Evolutionary conservation across 768 basidiomycete genomes (phyloP), one percentile per base, ranked within the genome.

Genomic region (Boletus insuetus): DNA sequence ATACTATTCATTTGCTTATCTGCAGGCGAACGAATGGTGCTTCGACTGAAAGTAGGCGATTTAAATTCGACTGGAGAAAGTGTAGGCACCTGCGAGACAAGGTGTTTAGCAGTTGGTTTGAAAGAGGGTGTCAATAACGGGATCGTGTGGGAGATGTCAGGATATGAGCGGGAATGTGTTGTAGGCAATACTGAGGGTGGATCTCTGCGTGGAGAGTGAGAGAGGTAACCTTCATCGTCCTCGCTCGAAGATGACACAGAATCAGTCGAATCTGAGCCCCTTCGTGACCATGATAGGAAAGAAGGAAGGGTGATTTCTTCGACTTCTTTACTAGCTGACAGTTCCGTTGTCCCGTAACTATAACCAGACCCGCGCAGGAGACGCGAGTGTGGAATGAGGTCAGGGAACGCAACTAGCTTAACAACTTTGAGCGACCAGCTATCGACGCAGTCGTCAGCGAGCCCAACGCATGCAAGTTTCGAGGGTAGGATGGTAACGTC

Each of bases 401-500:
- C 87, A 0, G 87, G 86, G 67, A 83, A 90, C 7, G 88, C 87
- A 38, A 91, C 77, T 14, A 90, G 77, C 71, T 89, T 89, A 56
- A 91, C 76, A 41, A 91, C 80, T 74, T 91, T 91, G 57, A 86
- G 77, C 22, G 81, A 80, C 89, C 89, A 91, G 46, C 81, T 78
- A 54, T 89, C 85, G 34, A 83, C 80, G 45, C 77, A 75, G 58
- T 86, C 84, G 62, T 87, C 84, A 39, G 82, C 82, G 26, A 91
- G 75, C 3, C 89, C 89, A 34, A 91, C 86, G 62, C 87, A 91
- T 10, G 86, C 82, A 32, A 91, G 78, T 62, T 89, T 87, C 31
- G 87, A 81, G n/a, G 79, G 69, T 6, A 91, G 77, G 12, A 89
- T 70, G 42, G 74, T 75, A 17, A 91, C 87, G 56, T 86, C 80